These are phyloP conservation scores for Sporothrix brasiliensis DNA, from an alignment of 2,329 filamentous ascomycete genomes.

Conservation along the genomic window DNA sequence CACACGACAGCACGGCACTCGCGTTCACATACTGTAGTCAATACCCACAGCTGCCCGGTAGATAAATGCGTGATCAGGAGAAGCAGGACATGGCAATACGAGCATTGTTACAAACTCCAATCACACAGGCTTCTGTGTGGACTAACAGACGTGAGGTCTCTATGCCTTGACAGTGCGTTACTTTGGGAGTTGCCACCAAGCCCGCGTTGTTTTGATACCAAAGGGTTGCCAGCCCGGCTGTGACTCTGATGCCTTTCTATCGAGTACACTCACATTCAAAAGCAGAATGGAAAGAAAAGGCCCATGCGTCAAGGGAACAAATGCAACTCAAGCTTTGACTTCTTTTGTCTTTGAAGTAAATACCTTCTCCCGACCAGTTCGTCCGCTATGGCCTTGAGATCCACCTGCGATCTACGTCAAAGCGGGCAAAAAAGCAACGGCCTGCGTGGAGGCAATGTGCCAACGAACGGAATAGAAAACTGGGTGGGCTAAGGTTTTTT, in stretches of 20 bases:
- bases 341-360: too few species aligned
- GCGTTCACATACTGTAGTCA: background rate
- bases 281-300: too few species aligned
- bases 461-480: background rate
- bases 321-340: background rate
- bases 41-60: background rate
- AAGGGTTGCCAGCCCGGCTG: too few species aligned
- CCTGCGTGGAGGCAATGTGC: too few species aligned
- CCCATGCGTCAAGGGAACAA: too few species aligned
- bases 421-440: too few species aligned
- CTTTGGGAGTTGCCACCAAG: too few species aligned
- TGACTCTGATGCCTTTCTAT: too few species aligned
- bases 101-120: background rate
- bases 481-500: background rate
- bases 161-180: too few species aligned
- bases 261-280: too few species aligned
- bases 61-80: background rate
- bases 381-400: background rate
- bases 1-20: background rate
- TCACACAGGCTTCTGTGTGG: background rate
- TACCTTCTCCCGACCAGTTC: slow-evolving; percentile 11
- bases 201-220: too few species aligned
- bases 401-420: background rate
- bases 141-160: too few species aligned
- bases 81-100: background rate